Evolutionary conservation across 208 protist genomes (phyloP).

Genomic region (Leishmania turanica): DNA sequence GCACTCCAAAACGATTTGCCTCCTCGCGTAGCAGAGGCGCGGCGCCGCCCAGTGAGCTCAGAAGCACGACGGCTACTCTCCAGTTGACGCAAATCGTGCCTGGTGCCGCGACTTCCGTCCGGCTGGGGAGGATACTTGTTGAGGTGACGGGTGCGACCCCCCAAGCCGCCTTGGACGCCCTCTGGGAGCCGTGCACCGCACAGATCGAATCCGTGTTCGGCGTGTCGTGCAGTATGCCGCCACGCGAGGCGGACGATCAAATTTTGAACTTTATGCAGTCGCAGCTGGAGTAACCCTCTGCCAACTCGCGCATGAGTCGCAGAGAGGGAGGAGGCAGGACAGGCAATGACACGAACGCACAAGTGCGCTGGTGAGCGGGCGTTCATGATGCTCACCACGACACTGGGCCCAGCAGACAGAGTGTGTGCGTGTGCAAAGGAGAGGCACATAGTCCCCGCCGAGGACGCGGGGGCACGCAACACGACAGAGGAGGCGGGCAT

Average conservation of each 20-base stretch:
- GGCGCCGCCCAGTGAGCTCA: not conserved
- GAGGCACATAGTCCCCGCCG: not conserved
- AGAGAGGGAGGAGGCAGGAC: not conserved
- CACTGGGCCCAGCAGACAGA: not conserved
- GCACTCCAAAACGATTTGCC: not conserved
- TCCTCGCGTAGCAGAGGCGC: not conserved
- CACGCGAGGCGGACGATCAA: conserved; percentile 13
- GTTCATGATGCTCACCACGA: not conserved
- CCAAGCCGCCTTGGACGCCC: conserved; percentile 1
- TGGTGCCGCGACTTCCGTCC: not conserved
- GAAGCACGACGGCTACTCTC: conserved; percentile 1
- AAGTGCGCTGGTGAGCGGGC: not conserved
- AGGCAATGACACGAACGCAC: not conserved
- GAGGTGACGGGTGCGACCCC: conserved; percentile 5
- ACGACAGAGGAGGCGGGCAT: not conserved
- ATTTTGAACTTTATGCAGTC: conserved; percentile 21
- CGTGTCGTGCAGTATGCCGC: conserved; percentile 15
- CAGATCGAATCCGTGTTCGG: conserved; percentile 18
- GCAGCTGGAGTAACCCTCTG: not conserved
- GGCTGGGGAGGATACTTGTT: conserved; percentile 20
- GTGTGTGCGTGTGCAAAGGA: not conserved
- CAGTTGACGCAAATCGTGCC: conserved; percentile 18
- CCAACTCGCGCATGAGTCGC: not conserved
- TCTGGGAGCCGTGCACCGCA: conserved; percentile 23
- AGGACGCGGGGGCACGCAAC: not conserved